phyloP scores from a whole-genome alignment of 805 yeast genomes.

The Ascoidea tarda region DNA sequence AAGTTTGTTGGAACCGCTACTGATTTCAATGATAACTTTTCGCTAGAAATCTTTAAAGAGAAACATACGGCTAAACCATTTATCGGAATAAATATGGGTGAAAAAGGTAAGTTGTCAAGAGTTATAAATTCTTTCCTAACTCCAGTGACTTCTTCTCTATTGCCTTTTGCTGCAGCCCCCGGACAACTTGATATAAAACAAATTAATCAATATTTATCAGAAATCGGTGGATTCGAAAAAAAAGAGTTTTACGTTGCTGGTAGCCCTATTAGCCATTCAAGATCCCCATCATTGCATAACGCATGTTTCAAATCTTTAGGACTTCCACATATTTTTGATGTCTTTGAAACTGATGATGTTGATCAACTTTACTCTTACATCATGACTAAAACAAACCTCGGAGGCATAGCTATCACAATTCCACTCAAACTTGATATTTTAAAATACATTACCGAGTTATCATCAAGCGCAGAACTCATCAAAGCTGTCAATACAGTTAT shows the following conservation, averaged over 20 bases:
- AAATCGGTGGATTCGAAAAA: slow-evolving; percentile 47
- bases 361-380: slow-evolving; percentile 21
- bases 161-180: slow-evolving; percentile 65
- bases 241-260: slow-evolving; percentile 68
- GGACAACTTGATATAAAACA: slow-evolving; percentile 61
- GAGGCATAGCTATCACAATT: slow-evolving; percentile 93
- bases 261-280: slow-evolving; percentile 69
- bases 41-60: slow-evolving; percentile 54
- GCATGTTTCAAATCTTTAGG: slow-evolving; percentile 65
- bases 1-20: slow-evolving; percentile 77
- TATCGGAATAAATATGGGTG: slow-evolving; percentile 76
- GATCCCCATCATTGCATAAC: slow-evolving; percentile 80
- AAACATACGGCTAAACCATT: slow-evolving; percentile 41
- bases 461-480: slow-evolving; percentile 66
- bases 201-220: slow-evolving; percentile 40
- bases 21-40: slow-evolving; percentile 50
- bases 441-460: slow-evolving; percentile 45
- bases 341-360: slow-evolving; percentile 56
- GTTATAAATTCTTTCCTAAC: slow-evolving; percentile 65
- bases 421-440: slow-evolving; percentile 81
- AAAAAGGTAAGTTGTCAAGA: slow-evolving; percentile 62
- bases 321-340: slow-evolving; percentile 57
- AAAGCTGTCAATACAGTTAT: slow-evolving; percentile 91
- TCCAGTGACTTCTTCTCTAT: slow-evolving; percentile 64
- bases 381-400: slow-evolving; percentile 33